A percentile compares a stretch with the other conserved stretches of the same genome.
Evolutionary conservation across 2,329 filamentous ascomycete species (phyloP).

Genomic region (Paraphaeosphaeria minitans): DNA sequence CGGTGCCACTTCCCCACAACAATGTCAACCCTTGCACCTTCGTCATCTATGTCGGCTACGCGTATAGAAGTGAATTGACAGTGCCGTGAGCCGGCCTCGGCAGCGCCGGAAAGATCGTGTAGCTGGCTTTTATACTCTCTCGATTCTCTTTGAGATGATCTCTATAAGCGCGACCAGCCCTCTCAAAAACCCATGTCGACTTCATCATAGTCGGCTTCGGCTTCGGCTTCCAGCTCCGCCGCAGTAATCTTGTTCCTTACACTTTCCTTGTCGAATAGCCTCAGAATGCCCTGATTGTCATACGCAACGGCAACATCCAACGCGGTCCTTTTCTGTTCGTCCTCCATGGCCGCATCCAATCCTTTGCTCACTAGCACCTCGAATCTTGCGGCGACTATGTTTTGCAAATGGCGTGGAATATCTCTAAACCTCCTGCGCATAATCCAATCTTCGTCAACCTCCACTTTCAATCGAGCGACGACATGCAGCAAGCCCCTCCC

Average conservation of each 20-base stretch:
- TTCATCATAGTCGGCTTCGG: neutral
- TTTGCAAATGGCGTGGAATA: neutral
- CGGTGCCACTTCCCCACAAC: neutral
- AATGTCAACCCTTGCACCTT: neutral
- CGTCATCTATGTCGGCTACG: neutral
- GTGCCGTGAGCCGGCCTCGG: too few relatives aligned
- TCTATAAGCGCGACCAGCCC: neutral
- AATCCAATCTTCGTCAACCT: too few relatives aligned
- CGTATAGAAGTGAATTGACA: neutral
- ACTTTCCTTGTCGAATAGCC: slow-evolving; percentile 16
- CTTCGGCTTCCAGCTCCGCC: neutral
- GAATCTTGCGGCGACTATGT: slow-evolving; percentile 10
- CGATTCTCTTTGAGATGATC: too few relatives aligned
- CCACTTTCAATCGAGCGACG: slow-evolving; percentile 2
- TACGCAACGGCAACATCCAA: slow-evolving; percentile 23
- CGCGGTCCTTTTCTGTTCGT: slow-evolving; percentile 17
- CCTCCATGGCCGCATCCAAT: slow-evolving; percentile 20
- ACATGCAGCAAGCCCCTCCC: slow-evolving; percentile 13
- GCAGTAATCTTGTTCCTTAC: neutral
- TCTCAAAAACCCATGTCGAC: neutral
- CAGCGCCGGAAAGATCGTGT: too few relatives aligned
- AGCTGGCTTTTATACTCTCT: too few relatives aligned
- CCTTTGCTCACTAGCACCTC: slow-evolving; percentile 18
- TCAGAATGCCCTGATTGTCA: slow-evolving; percentile 18
- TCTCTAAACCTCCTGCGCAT: too few relatives aligned